Conservation (phyloP, 1,139 yeast genomes). For the Arxiozyma heterogenica region DNA sequence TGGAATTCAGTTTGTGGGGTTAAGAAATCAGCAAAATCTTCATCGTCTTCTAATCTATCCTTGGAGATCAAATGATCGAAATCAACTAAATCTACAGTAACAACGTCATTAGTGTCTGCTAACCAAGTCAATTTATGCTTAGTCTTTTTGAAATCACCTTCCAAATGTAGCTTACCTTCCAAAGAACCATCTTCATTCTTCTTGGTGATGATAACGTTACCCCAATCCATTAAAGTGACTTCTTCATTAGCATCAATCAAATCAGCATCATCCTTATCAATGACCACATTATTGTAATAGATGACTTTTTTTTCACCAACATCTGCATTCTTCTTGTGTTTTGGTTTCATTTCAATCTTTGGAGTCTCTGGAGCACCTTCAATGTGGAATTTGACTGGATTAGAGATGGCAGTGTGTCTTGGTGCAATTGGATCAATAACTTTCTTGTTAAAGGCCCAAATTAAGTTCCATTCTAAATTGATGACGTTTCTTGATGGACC, state of each 20-base stretch:
- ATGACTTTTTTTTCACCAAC: slow-evolving; percentile 79
- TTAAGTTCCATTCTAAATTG: slow-evolving; percentile 91
- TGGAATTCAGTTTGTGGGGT: slow-evolving; percentile 86
- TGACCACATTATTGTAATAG: slow-evolving; percentile 52
- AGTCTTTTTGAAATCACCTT: slow-evolving; percentile 96
- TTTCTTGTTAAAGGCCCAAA: slow-evolving; percentile 96
- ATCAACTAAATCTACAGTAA: slow-evolving; percentile 72
- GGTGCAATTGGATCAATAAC: slow-evolving; percentile 94
- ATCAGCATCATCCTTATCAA: slow-evolving; percentile 87
- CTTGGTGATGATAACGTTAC: slow-evolving; percentile 77
- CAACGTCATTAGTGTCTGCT: slow-evolving; percentile 65
- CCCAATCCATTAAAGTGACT: slow-evolving; percentile 98
- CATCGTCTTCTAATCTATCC: slow-evolving; percentile 93
- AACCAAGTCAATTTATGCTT: slow-evolving; percentile 94
- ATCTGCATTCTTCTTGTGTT: slow-evolving; percentile 91
- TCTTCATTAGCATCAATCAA: slow-evolving; percentile 70
- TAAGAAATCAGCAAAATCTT: slow-evolving; percentile 84
- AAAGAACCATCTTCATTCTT: slow-evolving; percentile 57
- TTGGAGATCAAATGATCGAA: slow-evolving; percentile 93
- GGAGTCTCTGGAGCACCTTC: slow-evolving; percentile 57
- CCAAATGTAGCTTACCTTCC: slow-evolving; percentile 78
- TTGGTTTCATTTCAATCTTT: slow-evolving; percentile 64
- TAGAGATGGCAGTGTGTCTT: slow-evolving; percentile 75
- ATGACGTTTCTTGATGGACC: slow-evolving; percentile 96
- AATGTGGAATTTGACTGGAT: slow-evolving; percentile 59